Evolutionary conservation across 495 filamentous ascomycete genomes (phyloP), one percentile per base, ranked within the genome.

Genomic region (Aspergillus affinis): DNA sequence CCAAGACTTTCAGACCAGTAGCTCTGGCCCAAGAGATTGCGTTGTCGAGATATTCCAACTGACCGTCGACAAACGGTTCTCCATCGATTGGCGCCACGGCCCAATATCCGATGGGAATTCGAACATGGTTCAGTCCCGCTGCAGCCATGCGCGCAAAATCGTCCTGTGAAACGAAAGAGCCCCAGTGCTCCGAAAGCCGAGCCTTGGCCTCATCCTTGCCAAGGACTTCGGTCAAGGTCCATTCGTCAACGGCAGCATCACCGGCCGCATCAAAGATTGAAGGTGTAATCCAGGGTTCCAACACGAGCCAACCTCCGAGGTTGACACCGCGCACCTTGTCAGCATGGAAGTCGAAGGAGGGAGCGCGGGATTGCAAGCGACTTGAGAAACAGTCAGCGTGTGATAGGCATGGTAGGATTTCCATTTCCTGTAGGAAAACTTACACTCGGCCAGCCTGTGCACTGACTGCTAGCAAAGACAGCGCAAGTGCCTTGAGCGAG

Each of bases 61-160:
- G 88, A 41, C 90, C 90, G 64, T 89, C 78, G 47, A 91, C 86
- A 65, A 89, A 92, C 10, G 88, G 88, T 49, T 91, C 88, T 30
- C 80, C 85, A 18, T 77, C 63, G 6, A 83, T 57, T 4, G 83
- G 83, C 18, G 74, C 75, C 18, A 89, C 70, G 36, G 87, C 86
- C 90, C 90, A 93, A 69, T 92, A 92, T 17, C 90, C 90, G 55
- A 93, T 81, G 3, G 90, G 90, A 55, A 93, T 92, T 55, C 90
- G 80, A 44, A 92, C 88, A 56, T 90, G 86, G 70, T 91, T 92
- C 61, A 92, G 68, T 15, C 90, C 90, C 4, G 81, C 75, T 6
- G 69, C 68, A 15, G 82, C 82, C 52, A 93, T 92, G 52, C 86
- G 76, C 7, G 77, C 69, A 64, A 93, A 88, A 69, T 93, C 90